Percentiles rank a stretch among this genome's conserved stretches.
These are phyloP conservation scores for Botrytis galanthina DNA, from an alignment of 2,329 filamentous ascomycete species.

Conservation along the genomic window DNA sequence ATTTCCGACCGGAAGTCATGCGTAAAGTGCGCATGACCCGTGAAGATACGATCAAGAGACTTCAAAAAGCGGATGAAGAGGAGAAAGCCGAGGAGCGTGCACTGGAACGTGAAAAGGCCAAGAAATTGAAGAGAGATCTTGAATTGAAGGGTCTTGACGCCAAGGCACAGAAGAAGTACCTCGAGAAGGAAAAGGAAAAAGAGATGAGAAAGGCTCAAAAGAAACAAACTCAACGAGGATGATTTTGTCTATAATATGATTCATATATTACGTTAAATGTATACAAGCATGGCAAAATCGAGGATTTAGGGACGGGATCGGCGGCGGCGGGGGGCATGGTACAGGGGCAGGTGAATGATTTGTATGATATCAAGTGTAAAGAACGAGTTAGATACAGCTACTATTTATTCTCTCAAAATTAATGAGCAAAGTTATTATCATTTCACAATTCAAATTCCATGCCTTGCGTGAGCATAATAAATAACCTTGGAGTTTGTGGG, in stretches of 20 bases:
- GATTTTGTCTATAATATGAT: slow-evolving; percentile 5
- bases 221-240: slow-evolving; percentile 52
- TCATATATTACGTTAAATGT: slow-evolving; percentile 10
- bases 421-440: neutral
- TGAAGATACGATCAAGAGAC: slow-evolving; percentile 74
- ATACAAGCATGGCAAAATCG: slow-evolving; percentile 17
- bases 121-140: slow-evolving; percentile 86
- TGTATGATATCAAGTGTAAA: slow-evolving; percentile 13
- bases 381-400: neutral
- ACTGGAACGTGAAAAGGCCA: slow-evolving; percentile 68
- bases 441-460: neutral
- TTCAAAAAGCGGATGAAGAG: slow-evolving; percentile 77
- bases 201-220: slow-evolving; percentile 62
- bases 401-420: neutral
- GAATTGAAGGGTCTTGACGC: slow-evolving; percentile 74
- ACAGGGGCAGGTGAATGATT: neutral
- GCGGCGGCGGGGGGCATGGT: neutral
- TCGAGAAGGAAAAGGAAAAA: slow-evolving; percentile 78
- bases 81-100: slow-evolving; percentile 77
- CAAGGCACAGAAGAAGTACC: slow-evolving; percentile 81
- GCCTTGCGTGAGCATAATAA: neutral
- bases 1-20: slow-evolving; percentile 86
- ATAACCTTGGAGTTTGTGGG: neutral
- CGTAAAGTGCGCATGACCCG: slow-evolving; percentile 79
- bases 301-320: neutral